phyloP scores from a whole-genome alignment of 805 yeast species.

The Schwanniomyces polymorphus region DNA sequence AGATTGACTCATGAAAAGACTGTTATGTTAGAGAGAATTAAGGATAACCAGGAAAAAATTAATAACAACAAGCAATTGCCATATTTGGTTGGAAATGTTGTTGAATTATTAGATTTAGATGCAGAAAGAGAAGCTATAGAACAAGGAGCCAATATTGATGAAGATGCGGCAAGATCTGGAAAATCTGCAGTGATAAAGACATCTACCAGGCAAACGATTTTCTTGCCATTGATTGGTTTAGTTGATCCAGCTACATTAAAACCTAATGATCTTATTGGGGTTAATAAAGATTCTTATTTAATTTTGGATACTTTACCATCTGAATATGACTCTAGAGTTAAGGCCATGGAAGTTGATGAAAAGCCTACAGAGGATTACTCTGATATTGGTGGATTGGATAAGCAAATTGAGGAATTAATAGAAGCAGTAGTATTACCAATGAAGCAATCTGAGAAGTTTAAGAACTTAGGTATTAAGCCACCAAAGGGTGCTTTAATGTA shows the following conservation, averaged over 20 bases:
- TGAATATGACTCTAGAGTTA: constrained; percentile 95
- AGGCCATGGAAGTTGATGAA: constrained; percentile 99
- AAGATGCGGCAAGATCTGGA: constrained; percentile 87
- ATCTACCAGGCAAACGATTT: constrained; percentile 95
- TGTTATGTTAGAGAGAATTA: constrained; percentile 89
- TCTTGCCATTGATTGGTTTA: constrained; percentile 90
- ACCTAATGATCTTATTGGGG: constrained; percentile 98
- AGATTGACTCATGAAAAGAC: constrained; percentile 89
- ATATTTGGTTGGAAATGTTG: constrained; percentile 93
- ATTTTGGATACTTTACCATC: constrained; percentile 94
- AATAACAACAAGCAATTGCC: constrained; percentile 95
- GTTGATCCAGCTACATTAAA: constrained; percentile 89
- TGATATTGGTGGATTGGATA: constrained; percentile 97
- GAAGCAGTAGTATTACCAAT: constrained; percentile 98
- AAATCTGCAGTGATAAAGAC: constrained; percentile 98
- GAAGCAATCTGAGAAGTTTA: constrained; percentile 97
- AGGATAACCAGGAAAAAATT: constrained; percentile 94
- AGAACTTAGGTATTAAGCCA: constrained; percentile 82
- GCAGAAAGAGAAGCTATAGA: constrained; percentile 79
- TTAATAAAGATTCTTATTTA: constrained; percentile 92
- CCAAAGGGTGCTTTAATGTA: constrained; percentile 50
- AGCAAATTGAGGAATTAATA: constrained; percentile 96
- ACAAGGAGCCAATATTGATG: constrained; percentile 94
- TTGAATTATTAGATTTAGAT: constrained; percentile 85
- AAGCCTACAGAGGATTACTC: constrained; percentile 96